Conservation (phyloP, 345 rosid genomes). For the Gossypium stocksii region DNA sequence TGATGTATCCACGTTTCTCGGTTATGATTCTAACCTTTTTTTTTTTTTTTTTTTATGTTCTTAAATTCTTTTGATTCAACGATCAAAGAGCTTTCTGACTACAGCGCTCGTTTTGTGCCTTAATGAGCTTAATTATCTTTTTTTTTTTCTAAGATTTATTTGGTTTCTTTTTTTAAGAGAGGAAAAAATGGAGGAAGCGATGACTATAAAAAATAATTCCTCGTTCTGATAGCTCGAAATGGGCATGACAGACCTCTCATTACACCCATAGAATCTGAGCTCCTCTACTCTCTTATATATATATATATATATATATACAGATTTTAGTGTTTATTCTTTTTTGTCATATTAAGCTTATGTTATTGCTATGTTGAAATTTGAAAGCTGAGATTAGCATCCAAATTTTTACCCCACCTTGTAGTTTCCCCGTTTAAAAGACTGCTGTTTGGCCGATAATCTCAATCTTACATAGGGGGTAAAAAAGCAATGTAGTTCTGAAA, state of each 20-base stretch:
- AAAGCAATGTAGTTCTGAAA: too few species aligned
- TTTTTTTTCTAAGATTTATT: not conserved
- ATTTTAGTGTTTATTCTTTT: not conserved
- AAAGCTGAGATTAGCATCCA: too few species aligned
- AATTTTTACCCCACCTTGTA: too few species aligned
- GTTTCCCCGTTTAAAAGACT: too few species aligned
- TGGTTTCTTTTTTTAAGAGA: not conserved
- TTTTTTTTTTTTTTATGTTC: not conserved
- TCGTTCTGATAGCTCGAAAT: slow-evolving; percentile 30
- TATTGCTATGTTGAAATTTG: not conserved
- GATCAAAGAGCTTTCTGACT: not conserved
- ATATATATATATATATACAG: too few species aligned
- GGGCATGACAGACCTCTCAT: slow-evolving; percentile 36
- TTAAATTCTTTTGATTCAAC: not conserved
- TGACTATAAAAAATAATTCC: slow-evolving; percentile 36
- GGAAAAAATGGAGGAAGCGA: slow-evolving; percentile 21
- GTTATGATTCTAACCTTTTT: not conserved
- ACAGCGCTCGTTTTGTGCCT: slow-evolving; percentile 14
- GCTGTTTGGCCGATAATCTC: too few species aligned
- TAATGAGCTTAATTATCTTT: not conserved
- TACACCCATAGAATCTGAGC: slow-evolving; percentile 52
- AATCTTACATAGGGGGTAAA: too few species aligned
- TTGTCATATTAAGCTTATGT: not conserved
- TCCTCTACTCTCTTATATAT: slow-evolving; percentile 13
- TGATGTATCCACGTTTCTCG: not conserved